Percentiles rank a stretch among this genome's conserved stretches.
Evolutionary conservation across 2,329 filamentous ascomycete genomes (phyloP).

Genomic region (Aspergillus sergii): DNA sequence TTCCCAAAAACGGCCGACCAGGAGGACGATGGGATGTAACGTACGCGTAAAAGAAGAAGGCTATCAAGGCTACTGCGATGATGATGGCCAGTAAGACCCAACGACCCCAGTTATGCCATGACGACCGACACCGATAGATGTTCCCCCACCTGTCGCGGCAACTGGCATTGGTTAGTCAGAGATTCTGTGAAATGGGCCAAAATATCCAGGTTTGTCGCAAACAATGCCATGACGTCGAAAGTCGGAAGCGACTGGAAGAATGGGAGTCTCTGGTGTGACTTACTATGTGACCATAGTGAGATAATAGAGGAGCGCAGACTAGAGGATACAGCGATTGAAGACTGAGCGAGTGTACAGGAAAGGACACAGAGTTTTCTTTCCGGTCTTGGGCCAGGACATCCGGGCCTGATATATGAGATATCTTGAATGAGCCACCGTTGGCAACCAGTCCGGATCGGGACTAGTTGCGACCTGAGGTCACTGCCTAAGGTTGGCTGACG

Average conservation of each 20-base stretch:
- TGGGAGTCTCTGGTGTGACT: neutral
- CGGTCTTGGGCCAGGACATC: neutral
- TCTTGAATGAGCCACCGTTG: neutral
- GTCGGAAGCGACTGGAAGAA: too few relatives aligned
- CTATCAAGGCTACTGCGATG: neutral
- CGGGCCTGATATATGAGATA: neutral
- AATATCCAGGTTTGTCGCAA: too few relatives aligned
- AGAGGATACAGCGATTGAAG: neutral
- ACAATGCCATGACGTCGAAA: too few relatives aligned
- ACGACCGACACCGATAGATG: neutral
- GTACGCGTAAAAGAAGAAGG: neutral
- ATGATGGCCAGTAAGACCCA: neutral
- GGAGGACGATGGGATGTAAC: neutral
- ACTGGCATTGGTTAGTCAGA: neutral
- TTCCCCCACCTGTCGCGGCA: neutral
- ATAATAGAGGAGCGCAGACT: neutral
- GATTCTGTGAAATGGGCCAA: too few relatives aligned
- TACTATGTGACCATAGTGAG: neutral
- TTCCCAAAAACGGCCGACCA: neutral
- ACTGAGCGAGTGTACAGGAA: neutral
- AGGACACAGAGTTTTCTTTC: neutral
- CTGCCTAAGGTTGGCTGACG: neutral
- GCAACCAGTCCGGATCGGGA: neutral
- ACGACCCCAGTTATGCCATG: neutral
- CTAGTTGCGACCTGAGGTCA: neutral